Conservation (phyloP, 164 flowering plant species). For the Dillenia turbinata region DNA sequence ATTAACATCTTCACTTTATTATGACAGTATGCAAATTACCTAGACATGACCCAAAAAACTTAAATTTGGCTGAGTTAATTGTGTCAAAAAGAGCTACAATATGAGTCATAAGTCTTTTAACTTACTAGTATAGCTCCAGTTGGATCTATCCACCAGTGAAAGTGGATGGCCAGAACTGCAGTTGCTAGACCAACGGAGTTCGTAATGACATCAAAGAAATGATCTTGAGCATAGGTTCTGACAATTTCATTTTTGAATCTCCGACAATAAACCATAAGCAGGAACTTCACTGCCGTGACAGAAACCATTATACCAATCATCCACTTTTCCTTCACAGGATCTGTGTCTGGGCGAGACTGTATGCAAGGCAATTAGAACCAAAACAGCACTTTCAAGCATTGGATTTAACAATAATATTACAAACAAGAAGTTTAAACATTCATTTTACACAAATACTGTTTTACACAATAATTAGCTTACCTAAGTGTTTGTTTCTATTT, state of each 20-base stretch:
- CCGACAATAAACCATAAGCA: constrained; percentile 63
- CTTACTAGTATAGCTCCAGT: constrained; percentile 73
- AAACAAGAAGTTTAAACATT: no score
- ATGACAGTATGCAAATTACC: no score
- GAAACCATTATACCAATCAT: constrained; percentile 77
- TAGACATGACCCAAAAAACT: background rate
- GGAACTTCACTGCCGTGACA: constrained; percentile 62
- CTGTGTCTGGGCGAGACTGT: constrained; percentile 34
- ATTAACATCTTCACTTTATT: no score
- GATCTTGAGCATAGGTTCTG: constrained; percentile 78
- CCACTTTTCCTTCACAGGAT: constrained; percentile 55
- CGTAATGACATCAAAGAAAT: constrained; percentile 78
- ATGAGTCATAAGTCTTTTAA: background rate
- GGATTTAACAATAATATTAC: no score
- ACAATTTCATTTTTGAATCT: constrained; percentile 71
- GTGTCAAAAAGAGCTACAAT: background rate
- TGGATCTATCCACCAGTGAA: constrained; percentile 80
- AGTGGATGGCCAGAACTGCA: constrained; percentile 56
- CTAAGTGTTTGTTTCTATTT: no score
- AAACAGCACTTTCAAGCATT: no score
- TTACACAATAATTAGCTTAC: no score
- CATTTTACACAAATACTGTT: no score
- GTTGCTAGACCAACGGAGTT: constrained; percentile 65
- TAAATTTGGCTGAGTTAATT: background rate
- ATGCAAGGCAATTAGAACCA: background rate